phyloP scores from a whole-genome alignment of 805 yeast genomes.

The Saturnispora halmiae region DNA sequence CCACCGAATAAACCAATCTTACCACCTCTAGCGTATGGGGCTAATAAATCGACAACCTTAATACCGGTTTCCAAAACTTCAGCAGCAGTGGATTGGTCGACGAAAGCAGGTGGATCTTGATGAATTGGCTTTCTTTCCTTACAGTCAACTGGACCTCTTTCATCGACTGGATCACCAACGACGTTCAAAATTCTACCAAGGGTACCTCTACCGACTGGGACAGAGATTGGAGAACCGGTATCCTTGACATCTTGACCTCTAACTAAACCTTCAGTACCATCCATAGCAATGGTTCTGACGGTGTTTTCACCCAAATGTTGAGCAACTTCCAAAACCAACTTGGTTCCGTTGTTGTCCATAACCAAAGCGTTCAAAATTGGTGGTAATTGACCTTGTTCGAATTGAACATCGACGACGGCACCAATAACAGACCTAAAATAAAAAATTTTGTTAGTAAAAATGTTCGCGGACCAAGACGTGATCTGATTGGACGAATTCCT shows the following conservation, averaged over 20 bases:
- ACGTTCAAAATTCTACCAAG: slow-evolving; percentile 98
- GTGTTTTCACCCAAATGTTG: slow-evolving; percentile 99
- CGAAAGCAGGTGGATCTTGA: slow-evolving; percentile 94
- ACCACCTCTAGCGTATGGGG: slow-evolving; percentile 99
- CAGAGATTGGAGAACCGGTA: slow-evolving; percentile 98
- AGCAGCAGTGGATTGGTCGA: slow-evolving; percentile 95
- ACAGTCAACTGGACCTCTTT: slow-evolving; percentile 96
- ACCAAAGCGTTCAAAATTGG: slow-evolving; percentile 95
- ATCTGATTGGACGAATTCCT: slow-evolving; percentile 1
- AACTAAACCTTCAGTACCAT: slow-evolving; percentile 99
- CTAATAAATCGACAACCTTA: slow-evolving; percentile 97
- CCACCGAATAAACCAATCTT: slow-evolving; percentile 99
- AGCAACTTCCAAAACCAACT: slow-evolving; percentile 93
- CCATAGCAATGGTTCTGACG: slow-evolving; percentile 99
- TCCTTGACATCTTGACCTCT: slow-evolving; percentile 90
- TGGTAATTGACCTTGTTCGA: slow-evolving; percentile 95
- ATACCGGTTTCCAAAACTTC: slow-evolving; percentile 99
- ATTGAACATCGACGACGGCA: slow-evolving; percentile 99
- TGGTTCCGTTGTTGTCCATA: slow-evolving; percentile 60
- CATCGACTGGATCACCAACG: slow-evolving; percentile 99
- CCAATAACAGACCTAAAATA: slow-evolving; percentile 88
- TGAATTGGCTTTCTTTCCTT: slow-evolving; percentile 95
- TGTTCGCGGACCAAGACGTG: not conserved
- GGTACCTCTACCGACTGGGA: slow-evolving; percentile 99
- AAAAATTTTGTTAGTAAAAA: slow-evolving; percentile 19